phyloP scores from a whole-genome alignment of 208 protist species.

The Trichomonas tenax region DNA sequence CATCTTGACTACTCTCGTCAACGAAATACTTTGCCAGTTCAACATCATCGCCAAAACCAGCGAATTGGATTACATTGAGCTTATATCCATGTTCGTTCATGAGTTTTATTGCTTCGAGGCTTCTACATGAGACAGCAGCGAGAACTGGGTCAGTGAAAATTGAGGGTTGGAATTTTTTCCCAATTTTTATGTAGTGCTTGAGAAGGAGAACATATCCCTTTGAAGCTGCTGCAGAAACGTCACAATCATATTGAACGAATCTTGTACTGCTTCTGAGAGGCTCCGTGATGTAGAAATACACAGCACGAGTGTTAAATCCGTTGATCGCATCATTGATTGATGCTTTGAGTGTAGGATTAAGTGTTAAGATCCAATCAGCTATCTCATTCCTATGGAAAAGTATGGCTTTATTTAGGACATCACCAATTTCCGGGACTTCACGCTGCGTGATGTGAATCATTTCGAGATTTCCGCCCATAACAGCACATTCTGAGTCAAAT shows the following conservation, averaged over 20 bases:
- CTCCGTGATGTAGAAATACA: neutral
- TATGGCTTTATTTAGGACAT: neutral
- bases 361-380: neutral
- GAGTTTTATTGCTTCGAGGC: neutral
- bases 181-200: neutral
- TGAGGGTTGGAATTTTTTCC: neutral
- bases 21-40: neutral
- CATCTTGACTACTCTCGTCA: neutral
- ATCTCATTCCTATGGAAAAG: neutral
- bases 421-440: neutral
- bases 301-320: neutral
- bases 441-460: neutral
- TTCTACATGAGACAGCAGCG: neutral
- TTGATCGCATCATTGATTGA: neutral
- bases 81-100: neutral
- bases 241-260: neutral
- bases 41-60: neutral
- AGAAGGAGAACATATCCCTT: neutral
- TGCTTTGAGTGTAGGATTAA: neutral
- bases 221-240: neutral
- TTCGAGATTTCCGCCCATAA: neutral
- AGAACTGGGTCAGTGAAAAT: neutral
- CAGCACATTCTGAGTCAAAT: neutral
- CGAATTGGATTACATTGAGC: neutral
- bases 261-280: neutral